Evolutionary conservation across 805 yeast genomes (phyloP), one percentile per base, ranked within the genome.

Genomic region (Maudiozyma turicensis): DNA sequence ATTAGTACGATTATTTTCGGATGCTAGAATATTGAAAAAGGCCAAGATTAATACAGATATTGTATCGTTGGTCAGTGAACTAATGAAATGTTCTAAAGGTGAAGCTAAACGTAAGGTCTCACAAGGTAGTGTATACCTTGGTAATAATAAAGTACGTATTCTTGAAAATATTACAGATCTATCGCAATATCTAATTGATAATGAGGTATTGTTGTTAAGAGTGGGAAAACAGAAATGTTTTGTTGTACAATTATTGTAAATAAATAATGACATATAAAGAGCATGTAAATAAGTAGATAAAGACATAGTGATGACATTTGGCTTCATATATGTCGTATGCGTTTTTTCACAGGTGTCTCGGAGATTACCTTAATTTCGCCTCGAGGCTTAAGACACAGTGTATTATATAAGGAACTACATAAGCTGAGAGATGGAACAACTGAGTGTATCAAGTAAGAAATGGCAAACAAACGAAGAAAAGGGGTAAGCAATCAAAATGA

Each of bases 81-180:
- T 82, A 1, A 69, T 73, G 46, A 68, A 67, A 0, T 77, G 75
- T 39, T 73, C 81, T 0, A 78, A 74, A 48, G 59, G 78, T 1
- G 89, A 82, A 54, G 78, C 83, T 3, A 75, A 74, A 53, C 74
- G 85, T 48, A 71, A 81, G 58, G 70, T 90, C 14, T 73, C 72
- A 44, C 77, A 77, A 34, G 93, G 95, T 1, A 86, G 90, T 3
- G 76, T 91, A 1, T 86, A 85, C 59, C 53, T 78, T 50, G 96
- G 96, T 0, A 68, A 73, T 26, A 73, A 78, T 30, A 69, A 86
- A 50, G 65, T 68, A 8, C 80, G 82, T 54, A 67, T 76, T 13
- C 30, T 40, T 9, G 69, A 71, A 0, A 80, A 78, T 15, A 79
- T 75, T 43, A 66, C 69, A 1, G 68, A 78, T 49, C 66, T 79